Evolutionary conservation across 129 eudicot genomes (phyloP), one percentile per base, ranked within the genome.

Genomic region (Artemisia tridentata): DNA sequence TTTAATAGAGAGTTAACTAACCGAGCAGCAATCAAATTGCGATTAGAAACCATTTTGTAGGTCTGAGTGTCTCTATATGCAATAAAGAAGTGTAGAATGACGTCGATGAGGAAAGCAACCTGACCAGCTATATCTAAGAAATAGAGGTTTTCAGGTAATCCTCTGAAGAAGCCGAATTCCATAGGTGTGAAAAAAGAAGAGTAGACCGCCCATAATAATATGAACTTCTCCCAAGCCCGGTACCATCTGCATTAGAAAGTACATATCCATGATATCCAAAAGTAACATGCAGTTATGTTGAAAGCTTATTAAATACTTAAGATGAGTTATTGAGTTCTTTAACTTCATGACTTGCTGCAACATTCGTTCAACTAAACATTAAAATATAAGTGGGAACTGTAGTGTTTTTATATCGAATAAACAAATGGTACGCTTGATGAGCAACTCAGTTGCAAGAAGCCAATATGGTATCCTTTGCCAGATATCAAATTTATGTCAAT

Each of bases 161-260:
- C 99, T 61, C 93, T 72, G 75, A 95, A 95, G 86, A 95, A 95
- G 17, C 97, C 99, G 45, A 95, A 95, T 88, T 95, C 99, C 84
- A 95, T 71, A 55, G 99, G 99, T 18, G 99, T 95, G 72, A 95
- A 95, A 77, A 87, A 87, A 70, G 97, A 90, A 25, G 99, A 95
- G 80, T 95, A 95, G 0, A 95, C 25, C 48, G 99, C 99, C 97
- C 97, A 95, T 77, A 90, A 0, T 7, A 90, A 83, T 72, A 95
- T 95, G 83, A 95, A 85, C 25, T 88, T 87, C 72, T 84, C 88
- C 99, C 99, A 95, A 51, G 83, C 86, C 15, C 74, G 67, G 78
- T 90, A 89, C 93, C 92, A 93, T 77, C 99, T 93, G 96, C 91
- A 90, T 66, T 31, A 4, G 9, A 14, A 73, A 46, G 50, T 27